Base-by-base conservation (phyloP, 345 rosid species). In the Ricinus communis region DNA sequence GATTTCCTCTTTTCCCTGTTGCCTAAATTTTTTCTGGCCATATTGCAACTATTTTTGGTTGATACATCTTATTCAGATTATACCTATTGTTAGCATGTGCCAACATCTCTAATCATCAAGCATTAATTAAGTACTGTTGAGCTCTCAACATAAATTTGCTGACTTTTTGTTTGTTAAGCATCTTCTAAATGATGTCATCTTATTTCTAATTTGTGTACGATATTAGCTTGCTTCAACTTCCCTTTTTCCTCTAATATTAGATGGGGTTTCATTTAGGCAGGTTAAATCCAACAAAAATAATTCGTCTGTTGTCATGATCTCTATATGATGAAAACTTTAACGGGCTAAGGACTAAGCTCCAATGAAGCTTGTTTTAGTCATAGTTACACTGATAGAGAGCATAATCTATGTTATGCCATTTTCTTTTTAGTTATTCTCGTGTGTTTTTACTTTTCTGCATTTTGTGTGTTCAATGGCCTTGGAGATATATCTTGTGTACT, bases 1-100 rank as follows among this genome's bases (percentile, higher is more conserved):
- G 81, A 67, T 79, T 69, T 52, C 86, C 77, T 79, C 79, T 51
- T 83, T 81, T 82, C 86, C 82, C 85, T 85, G 86, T 85, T 85
- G 86, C 86, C 86, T 9, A 82, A 45, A 80, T 72, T 57, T 54
- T 66, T 3, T 25, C 31, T 40, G 47, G 31, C 55, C 40, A 10
- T 27, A 15, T 27, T 38, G 9, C 8, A 11, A 40, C 28, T 53
- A 19, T 5, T 5, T 11, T 19, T 15, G 60, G 31, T 40, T 53
- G 27, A 40, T 55, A 27, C 51, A 30, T 46, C 16, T 63, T 21
- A 3, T 41, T 33, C 64, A 8, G 56, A 72, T 53, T 43, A 30
- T 60, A 54, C 54, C 55, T n/a, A 12, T 21, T 40, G 31, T 5
- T 8, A 16, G 55, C 63, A 47, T 41, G 21, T 40, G 63, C 45